These are phyloP conservation scores for Aureobasidium vineae DNA, from an alignment of 2,329 filamentous ascomycete genomes.

Conservation along the genomic window DNA sequence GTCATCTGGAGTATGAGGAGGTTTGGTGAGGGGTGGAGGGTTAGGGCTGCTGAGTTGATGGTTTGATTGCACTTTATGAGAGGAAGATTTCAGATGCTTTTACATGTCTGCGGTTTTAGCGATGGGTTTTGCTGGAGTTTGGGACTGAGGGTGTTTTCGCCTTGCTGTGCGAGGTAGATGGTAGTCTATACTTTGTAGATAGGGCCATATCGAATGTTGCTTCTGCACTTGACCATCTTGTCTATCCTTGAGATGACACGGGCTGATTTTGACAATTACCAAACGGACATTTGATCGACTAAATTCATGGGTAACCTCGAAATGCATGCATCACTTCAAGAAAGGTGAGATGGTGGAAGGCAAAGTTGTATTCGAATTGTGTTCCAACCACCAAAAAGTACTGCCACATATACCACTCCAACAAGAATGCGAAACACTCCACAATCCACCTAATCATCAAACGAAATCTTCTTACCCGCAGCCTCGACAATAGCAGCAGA, in stretches of 20 bases:
- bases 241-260: no score
- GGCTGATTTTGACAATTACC: no score
- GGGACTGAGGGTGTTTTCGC: neutral
- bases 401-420: neutral
- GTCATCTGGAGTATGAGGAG: conserved; percentile 39
- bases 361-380: neutral
- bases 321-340: no score
- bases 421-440: neutral
- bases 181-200: neutral
- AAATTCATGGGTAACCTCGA: no score
- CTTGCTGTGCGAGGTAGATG: neutral
- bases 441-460: conserved; percentile 52
- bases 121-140: neutral
- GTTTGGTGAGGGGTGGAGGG: conserved; percentile 37
- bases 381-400: neutral
- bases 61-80: neutral
- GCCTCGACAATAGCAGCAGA: conserved; percentile 76
- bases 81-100: neutral
- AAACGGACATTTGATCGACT: no score
- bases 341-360: no score
- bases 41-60: conserved; percentile 12
- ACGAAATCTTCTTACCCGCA: conserved; percentile 77
- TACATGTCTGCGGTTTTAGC: neutral
- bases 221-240: no score
- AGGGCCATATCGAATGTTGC: neutral